Evolutionary conservation across 2,329 filamentous ascomycete genomes (phyloP), one percentile per base, ranked within the genome.

Genomic region (Diplocarpon rosae): DNA sequence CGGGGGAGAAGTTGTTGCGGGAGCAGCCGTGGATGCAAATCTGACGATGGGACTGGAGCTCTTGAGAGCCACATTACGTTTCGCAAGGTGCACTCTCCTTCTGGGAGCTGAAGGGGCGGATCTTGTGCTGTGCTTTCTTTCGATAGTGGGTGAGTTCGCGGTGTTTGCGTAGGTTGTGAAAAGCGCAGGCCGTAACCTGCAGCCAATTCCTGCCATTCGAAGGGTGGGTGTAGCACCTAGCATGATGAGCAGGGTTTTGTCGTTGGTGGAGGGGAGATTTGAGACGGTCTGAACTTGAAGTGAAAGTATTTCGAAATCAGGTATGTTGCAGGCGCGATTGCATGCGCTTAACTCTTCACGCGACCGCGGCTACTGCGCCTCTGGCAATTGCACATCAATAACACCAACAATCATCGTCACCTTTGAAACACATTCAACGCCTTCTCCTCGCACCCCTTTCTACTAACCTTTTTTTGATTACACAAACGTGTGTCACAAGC

Each of bases 141-240:
- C 53, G 39, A 49, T 47, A 41, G 49, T 42, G 24, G 57, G 49
- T 30, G 53, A 48, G n/a, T 50, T 46, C 9, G 42, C 42, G 2
- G 51, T 36, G 42, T 56, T 58, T 34, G 57, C 38, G 48, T 48
- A 55, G 28, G 54, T 45, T 16, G 54, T 52, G 36, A 60, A 48
- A 14, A 59, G 39, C 11, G 54, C 50, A 2, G 58, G 52, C 43
- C 60, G 59, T 24, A 61, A 47, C 9, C 60, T 52, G 41, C 58
- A 59, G 54, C 58, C 49, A 28, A 59, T 50, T 33, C 55, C 57
- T 45, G 58, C 59, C 11, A 52, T 55, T 17, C 59, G 57, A 13
- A 62, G 46, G 29, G 49, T 56, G 11, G 57, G 56, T 33, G 55
- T 54, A 50, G 57, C 47, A 41, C 50, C 53, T 44, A 60, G 45